Base-by-base conservation (phyloP, 108 stramenopile genomes). In the Epithemia pelagica region DNA sequence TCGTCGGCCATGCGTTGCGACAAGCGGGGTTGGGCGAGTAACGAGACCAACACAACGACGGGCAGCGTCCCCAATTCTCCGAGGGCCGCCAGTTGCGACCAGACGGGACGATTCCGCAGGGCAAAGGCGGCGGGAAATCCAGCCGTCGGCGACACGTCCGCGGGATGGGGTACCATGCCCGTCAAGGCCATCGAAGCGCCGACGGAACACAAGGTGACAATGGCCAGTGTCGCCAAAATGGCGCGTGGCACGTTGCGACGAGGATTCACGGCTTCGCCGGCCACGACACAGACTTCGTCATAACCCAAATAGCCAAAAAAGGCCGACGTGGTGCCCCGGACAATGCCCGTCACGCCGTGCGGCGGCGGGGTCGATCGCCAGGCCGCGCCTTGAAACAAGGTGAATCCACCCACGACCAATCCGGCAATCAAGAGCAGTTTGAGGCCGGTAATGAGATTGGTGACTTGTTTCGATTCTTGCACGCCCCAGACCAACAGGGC, bases 231-330 rank as follows among this genome's bases (percentile, higher is more conserved):
- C 23, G 68, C 77, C 30, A 95, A 70, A 46, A 97, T 80, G n/a
- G 89, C 86, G 28, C 69, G 66, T 1, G 96, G 95, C 58, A 95
- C 70, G 66, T 92, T 87, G 53, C 71, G 74, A n/a, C 66, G 52
- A 20, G 96, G 90, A 78, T 96, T 70, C 51, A 82, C 79, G 20
- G 96, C 88, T 75, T 97, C 96, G 8, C 78, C 78, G 0, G 91
- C 89, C 31, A 97, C 68, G 51, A 89, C 92, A 66, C 85, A 86
- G 30, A 95, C 82, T 64, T 92, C 95, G 74, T 97, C 96, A 67
- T 91, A 97, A 8, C 96, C 96, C n/a, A 97, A 67, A 68, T 88
- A 97, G 1, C 93, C 96, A 77, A 97, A 97, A 76, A 97, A 96
- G 31, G 87, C 82, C 28, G 75, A 70, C 1, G 80, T 81, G 0